A percentile compares a stretch with the other conserved stretches of the same genome.
Conservation (phyloP, 163 green algal genomes). For the Scenedesmus sp. region DNA sequence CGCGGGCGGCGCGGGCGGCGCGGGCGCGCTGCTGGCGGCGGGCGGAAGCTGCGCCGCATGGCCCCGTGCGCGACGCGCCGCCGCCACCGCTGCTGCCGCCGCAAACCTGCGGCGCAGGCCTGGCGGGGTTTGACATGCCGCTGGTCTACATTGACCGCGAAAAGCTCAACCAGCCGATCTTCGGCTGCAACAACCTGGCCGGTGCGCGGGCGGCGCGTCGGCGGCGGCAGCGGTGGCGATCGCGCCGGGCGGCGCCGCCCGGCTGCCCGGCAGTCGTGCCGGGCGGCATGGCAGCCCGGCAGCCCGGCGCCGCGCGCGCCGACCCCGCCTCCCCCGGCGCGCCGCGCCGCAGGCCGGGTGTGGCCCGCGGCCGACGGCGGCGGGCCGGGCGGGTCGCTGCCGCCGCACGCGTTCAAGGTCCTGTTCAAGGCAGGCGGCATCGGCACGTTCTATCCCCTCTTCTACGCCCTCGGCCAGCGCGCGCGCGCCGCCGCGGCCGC, state of each 20-base stretch:
- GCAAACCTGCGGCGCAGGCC: slow-evolving; percentile 49
- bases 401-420: slow-evolving; percentile 82
- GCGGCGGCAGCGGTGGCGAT: slow-evolving; percentile 7
- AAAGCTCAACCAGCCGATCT: slow-evolving; percentile 95
- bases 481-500: background rate
- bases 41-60: background rate
- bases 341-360: slow-evolving; percentile 58
- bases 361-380: slow-evolving; percentile 72
- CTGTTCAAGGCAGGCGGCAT: slow-evolving; percentile 50
- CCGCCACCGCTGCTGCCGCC: background rate
- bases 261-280: too few relatives aligned
- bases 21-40: background rate
- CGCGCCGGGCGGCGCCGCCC: too few relatives aligned
- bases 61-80: too few relatives aligned
- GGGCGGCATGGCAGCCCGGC: too few relatives aligned
- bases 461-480: slow-evolving; percentile 56
- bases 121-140: slow-evolving; percentile 86
- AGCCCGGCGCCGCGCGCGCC: too few relatives aligned
- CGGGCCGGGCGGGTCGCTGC: slow-evolving; percentile 64
- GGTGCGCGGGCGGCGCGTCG: slow-evolving; percentile 44
- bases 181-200: slow-evolving; percentile 93
- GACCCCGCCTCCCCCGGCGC: too few relatives aligned
- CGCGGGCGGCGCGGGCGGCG: too few relatives aligned
- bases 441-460: slow-evolving; percentile 67
- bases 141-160: slow-evolving; percentile 86